phyloP scores from a whole-genome alignment of 2,329 filamentous ascomycete species.

The Trichoderma atroviride region DNA sequence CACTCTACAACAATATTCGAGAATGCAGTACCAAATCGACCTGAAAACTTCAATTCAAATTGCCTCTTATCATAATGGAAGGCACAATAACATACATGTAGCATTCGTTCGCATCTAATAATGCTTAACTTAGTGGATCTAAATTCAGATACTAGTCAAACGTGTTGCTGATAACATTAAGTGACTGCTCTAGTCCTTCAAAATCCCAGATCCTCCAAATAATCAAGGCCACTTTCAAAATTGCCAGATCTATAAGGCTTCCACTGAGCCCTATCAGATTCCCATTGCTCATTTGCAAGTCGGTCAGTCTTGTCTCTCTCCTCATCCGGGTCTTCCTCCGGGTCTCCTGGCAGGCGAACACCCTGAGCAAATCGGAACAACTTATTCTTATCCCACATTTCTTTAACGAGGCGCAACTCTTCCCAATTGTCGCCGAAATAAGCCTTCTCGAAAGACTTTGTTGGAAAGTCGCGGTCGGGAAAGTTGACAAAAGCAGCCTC shows the following conservation, averaged over 20 bases:
- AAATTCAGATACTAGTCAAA: neutral
- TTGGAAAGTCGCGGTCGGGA: conserved; percentile 1
- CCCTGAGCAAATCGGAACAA: neutral
- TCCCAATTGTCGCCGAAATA: neutral
- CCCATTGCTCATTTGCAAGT: neutral
- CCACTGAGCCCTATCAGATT: neutral
- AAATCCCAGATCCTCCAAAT: neutral
- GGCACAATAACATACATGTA: neutral
- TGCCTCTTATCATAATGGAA: too few relatives aligned
- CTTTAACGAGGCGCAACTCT: neutral
- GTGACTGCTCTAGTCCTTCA: neutral
- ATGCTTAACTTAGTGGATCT: too few relatives aligned
- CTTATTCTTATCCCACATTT: neutral
- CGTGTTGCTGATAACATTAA: neutral
- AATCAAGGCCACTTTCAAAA: neutral
- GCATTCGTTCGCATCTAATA: too few relatives aligned
- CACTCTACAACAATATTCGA: neutral
- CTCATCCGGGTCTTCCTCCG: neutral
- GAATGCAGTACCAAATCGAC: too few relatives aligned
- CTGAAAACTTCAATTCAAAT: too few relatives aligned
- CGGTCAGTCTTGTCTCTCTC: neutral
- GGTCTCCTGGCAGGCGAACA: neutral
- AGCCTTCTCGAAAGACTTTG: neutral
- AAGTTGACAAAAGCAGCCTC: conserved; percentile 2
- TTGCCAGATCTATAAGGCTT: neutral